Evolutionary conservation across 768 basidiomycete genomes (phyloP).

Genomic region (Mycena kentingensis): DNA sequence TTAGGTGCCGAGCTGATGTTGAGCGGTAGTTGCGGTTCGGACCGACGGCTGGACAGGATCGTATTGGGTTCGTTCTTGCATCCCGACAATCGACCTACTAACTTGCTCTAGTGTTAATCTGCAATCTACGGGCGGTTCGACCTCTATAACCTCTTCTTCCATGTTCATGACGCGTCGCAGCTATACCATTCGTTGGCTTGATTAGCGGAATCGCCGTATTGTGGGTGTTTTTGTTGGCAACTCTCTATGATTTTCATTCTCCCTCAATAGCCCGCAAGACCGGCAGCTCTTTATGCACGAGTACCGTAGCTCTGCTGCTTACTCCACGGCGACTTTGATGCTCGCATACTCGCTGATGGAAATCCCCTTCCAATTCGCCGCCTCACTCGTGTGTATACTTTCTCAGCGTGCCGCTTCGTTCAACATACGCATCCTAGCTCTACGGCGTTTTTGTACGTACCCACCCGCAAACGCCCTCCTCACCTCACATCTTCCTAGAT

Average conservation of each 20-base stretch:
- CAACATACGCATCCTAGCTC: slow-evolving; percentile 5
- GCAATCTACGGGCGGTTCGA: slow-evolving; percentile 16
- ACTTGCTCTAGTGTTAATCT: slow-evolving; percentile 8
- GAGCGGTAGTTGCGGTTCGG: slow-evolving; percentile 31
- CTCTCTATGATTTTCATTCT: not conserved
- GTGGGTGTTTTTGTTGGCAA: not conserved
- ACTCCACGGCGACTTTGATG: slow-evolving; percentile 40
- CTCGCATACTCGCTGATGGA: slow-evolving; percentile 26
- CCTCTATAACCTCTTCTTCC: not conserved
- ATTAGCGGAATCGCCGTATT: slow-evolving; percentile 37
- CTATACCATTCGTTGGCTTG: slow-evolving; percentile 38
- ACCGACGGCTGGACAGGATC: slow-evolving; percentile 41
- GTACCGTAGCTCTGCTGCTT: slow-evolving; percentile 38
- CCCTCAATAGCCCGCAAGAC: slow-evolving; percentile 39
- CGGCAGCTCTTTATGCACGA: slow-evolving; percentile 46
- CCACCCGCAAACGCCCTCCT: too few species aligned
- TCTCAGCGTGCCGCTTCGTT: not conserved
- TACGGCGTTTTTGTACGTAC: slow-evolving; percentile 21
- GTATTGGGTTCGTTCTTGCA: slow-evolving; percentile 34
- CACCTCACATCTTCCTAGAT: slow-evolving; percentile 10
- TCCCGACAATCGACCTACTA: not conserved
- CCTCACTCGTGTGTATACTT: slow-evolving; percentile 14
- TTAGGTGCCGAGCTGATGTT: not conserved
- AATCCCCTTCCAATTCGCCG: slow-evolving; percentile 24
- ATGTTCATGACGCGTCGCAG: slow-evolving; percentile 27